Conservation (phyloP, 345 rosid species). For the Mercurialis annua region DNA sequence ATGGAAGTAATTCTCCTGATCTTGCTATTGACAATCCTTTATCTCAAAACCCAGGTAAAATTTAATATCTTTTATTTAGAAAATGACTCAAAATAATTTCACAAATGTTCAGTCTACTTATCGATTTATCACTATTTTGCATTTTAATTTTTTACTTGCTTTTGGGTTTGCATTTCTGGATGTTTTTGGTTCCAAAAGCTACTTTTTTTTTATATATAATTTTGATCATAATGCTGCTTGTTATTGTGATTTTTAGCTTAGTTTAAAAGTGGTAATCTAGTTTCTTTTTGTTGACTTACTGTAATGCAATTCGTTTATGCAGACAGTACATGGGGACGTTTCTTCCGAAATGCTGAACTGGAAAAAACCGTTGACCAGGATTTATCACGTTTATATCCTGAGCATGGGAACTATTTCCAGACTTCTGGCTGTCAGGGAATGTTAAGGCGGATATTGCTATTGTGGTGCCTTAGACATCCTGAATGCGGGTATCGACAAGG, state of each 20-base stretch:
- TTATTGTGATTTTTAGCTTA: too few species aligned
- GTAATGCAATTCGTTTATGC: slow-evolving; percentile 12
- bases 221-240: too few species aligned
- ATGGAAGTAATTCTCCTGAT: slow-evolving; percentile 55
- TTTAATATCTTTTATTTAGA: too few species aligned
- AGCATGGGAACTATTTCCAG: slow-evolving; percentile 90
- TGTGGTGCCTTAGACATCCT: slow-evolving; percentile 95
- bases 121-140: slow-evolving; percentile 1
- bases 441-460: slow-evolving; percentile 75
- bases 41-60: slow-evolving; percentile 90
- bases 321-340: slow-evolving; percentile 97
- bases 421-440: slow-evolving; percentile 96
- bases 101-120: too few species aligned
- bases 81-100: too few species aligned
- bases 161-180: not conserved
- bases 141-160: not conserved
- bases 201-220: too few species aligned
- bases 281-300: not conserved
- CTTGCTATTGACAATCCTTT: slow-evolving; percentile 84
- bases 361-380: slow-evolving; percentile 95
- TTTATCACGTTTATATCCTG: slow-evolving; percentile 89
- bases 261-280: not conserved
- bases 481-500: slow-evolving; percentile 90
- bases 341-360: slow-evolving; percentile 88
- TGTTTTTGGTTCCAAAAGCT: too few species aligned